Base-by-base conservation (phyloP, 2,329 filamentous ascomycete genomes). In the Penicillium capsulatum region DNA sequence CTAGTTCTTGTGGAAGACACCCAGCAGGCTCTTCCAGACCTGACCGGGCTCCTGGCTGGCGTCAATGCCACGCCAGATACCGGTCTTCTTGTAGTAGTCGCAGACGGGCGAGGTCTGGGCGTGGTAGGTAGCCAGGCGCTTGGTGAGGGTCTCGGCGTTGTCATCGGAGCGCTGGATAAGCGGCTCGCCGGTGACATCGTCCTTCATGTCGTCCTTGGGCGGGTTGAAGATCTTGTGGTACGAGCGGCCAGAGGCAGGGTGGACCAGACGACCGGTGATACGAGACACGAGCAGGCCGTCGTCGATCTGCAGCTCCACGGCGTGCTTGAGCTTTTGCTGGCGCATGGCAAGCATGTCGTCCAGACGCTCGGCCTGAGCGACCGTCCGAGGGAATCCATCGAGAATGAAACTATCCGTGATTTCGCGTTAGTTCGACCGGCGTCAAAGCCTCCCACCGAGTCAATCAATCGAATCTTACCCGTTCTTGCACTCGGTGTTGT, bases 161-260 rank as follows among this genome's bases (percentile, higher is more conserved):
- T 98, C 92, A 67, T 98, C 92, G 53, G 86, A 91, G 60, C 92
- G 84, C 76, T 97, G 92, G 60, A 97, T 85, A 55, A 98, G 77
- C 34, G 91, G 90, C 77, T 98, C 92, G 68, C 92, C 92, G 14
- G 92, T 97, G 54, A 96, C 70, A 69, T 98, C 92, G 70, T 98
- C 92, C 66, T 82, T 94, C 92, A 97, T 97, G 52, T 79, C 61
- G 58, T 81, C 72, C 81, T 96, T 95, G 60, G 92, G 92, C 36
- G 92, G 92, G 80, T 96, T 97, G 83, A 98, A 98, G 69, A 92
- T 85, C 72, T 84, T 92, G 81, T 98, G 92, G 76, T 98, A 98
- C 55, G 86, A 89, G 63, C 92, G 89, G 53, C 92, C 92, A 40
- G 90, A 96, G 36, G 91, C 91, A 42, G 91, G 91, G 77, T 98